Base-by-base conservation (phyloP, 768 basidiomycete species). In the Pisolithus orientalis region DNA sequence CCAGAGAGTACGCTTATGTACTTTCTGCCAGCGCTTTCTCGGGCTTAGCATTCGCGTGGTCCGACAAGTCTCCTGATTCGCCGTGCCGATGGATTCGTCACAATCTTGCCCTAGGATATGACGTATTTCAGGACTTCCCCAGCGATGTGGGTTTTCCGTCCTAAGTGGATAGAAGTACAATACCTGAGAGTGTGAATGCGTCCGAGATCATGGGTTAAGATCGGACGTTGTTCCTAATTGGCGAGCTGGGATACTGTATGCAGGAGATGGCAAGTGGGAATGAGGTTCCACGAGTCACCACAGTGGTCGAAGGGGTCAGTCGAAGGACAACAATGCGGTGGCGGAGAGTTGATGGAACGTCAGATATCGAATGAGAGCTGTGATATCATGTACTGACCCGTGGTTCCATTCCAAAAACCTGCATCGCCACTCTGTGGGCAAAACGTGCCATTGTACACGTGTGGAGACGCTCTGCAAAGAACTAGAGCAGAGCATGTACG, bases 241-340 rank as follows among this genome's bases (percentile, higher is more conserved):
- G 82, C 78, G 17, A 85, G 66, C 59, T 76, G 79, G 61, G 8
- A 76, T 70, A 44, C 84, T 71, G 24, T 76, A 59, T 10, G 84
- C 87, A 51, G 98, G 88, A n/a, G 92, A 87, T 1, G 96, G 96
- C 72, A 98, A 98, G 43, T 89, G 90, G 49, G 77, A 70, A 67
- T 90, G 84, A 53, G 91, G 94, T 21, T 76, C 77, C 11, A 93
- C 84, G 72, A 21, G 21, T 21, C 21, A 21, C 21, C 21, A 21
- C 21, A 21, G 21, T 21, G 21, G 21, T 21, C 21, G 21, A 21
- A 21, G 21, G 21, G 21, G 21, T 21, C 21, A 21, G 21, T 21
- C 21, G 21, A 21, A 21, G 21, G 21, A 21, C 21, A 21, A 21
- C 21, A 21, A 21, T 21, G 21, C 21, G 21, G 21, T 21, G 21